A percentile compares a stretch with the other conserved stretches of the same genome.
phyloP scores from a whole-genome alignment of 495 filamentous ascomycete genomes.

The Penicillium maclennaniae region DNA sequence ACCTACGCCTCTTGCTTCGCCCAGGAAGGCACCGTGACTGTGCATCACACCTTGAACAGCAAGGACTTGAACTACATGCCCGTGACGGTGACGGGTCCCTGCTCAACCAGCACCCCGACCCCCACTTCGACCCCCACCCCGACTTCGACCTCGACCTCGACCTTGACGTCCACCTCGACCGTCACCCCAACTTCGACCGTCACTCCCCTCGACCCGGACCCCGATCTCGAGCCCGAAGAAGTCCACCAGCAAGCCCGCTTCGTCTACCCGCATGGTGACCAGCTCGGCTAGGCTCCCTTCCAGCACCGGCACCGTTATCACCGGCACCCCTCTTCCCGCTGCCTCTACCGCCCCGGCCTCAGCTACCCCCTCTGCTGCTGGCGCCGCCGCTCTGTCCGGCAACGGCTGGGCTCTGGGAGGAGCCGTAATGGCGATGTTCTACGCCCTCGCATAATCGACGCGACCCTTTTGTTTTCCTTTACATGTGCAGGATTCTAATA shows the following conservation, averaged over 20 bases:
- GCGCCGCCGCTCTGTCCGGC: constrained; percentile 18
- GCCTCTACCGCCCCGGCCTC: constrained; percentile 6
- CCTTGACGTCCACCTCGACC: constrained; percentile 1
- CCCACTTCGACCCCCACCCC: constrained; percentile 18
- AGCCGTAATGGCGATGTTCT: constrained; percentile 26
- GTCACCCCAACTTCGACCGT: constrained; percentile 4
- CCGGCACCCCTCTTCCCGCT: constrained; percentile 3
- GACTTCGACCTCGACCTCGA: constrained; percentile 18
- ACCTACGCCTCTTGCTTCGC: constrained; percentile 31
- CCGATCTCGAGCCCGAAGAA: constrained; percentile 16
- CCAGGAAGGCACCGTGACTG: constrained; percentile 21
- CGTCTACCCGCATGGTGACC: constrained; percentile 17
- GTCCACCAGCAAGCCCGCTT: constrained; percentile 14
- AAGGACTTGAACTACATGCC: constrained; percentile 25
- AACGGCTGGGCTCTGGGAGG: constrained; percentile 29
- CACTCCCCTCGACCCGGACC: constrained; percentile 1
- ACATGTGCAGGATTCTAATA: neutral
- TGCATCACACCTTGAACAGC: constrained; percentile 17
- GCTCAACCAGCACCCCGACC: constrained; percentile 19
- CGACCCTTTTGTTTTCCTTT: neutral
- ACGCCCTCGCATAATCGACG: constrained; percentile 25
- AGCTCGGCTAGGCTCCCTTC: constrained; percentile 11
- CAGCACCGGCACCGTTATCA: constrained; percentile 1
- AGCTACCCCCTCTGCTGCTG: constrained; percentile 15
- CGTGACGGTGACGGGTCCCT: constrained; percentile 26